These are phyloP conservation scores for Penstemon newberryi DNA, from an alignment of 257 asterid genomes.

Conservation along the genomic window DNA sequence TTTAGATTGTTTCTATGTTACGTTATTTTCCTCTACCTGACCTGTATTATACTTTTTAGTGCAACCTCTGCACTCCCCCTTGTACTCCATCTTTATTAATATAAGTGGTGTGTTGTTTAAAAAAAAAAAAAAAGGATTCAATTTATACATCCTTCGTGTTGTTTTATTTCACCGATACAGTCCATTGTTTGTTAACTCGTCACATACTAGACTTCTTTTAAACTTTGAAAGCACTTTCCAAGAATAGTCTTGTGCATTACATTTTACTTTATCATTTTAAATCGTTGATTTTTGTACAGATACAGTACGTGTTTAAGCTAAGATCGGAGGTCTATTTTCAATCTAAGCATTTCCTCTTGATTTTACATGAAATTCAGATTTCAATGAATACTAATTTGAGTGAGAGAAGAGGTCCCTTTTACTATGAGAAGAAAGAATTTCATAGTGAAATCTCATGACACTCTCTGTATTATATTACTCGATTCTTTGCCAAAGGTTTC, in stretches of 20 bases:
- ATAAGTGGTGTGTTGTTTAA: too few species aligned
- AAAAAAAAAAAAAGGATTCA: background rate
- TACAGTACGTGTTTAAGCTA: background rate
- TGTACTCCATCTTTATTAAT: too few species aligned
- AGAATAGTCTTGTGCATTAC: background rate
- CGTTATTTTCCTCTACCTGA: too few species aligned
- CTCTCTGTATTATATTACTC: background rate
- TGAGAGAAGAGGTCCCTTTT: background rate
- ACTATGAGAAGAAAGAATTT: too few species aligned
- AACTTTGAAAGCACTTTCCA: slow-evolving; percentile 1
- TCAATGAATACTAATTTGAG: background rate
- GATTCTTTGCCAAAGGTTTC: background rate
- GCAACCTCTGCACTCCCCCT: too few species aligned
- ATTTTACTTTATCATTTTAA: slow-evolving; percentile 11
- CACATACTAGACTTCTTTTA: background rate
- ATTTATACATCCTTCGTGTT: background rate
- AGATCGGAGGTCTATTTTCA: too few species aligned
- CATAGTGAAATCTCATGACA: background rate
- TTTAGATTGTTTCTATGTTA: background rate
- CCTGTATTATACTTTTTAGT: too few species aligned
- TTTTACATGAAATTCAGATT: background rate
- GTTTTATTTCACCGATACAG: background rate
- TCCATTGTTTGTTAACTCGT: background rate
- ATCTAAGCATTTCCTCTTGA: background rate
- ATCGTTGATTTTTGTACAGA: background rate